Evolutionary conservation across 441 rosid species (phyloP).

Genomic region (Erodium texanum): DNA sequence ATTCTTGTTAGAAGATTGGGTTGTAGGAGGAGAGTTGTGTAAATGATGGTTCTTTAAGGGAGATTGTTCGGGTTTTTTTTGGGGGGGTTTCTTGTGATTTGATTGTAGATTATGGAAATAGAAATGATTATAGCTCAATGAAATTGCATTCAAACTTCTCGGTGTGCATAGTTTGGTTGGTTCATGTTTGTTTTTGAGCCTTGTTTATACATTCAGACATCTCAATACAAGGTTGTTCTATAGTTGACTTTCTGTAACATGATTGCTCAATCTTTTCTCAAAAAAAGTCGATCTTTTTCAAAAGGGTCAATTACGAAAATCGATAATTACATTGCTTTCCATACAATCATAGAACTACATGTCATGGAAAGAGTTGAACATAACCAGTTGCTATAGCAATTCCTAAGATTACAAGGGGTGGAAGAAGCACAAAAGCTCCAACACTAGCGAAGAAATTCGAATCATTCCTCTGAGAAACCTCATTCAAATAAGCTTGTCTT

Average conservation of each 20-base stretch:
- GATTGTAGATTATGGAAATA: background rate
- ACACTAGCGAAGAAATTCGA: slow-evolving; percentile 77
- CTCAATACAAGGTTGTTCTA: too few relatives aligned
- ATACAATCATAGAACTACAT: too few relatives aligned
- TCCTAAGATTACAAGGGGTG: slow-evolving; percentile 62
- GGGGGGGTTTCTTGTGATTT: background rate
- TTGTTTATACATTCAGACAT: too few relatives aligned
- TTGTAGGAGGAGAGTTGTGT: slow-evolving; percentile 14
- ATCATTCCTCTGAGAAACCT: slow-evolving; percentile 85
- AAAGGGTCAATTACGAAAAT: too few relatives aligned
- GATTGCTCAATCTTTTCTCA: too few relatives aligned
- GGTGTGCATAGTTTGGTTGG: too few relatives aligned
- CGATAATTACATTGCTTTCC: too few relatives aligned
- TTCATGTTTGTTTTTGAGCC: too few relatives aligned
- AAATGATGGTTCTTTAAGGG: background rate
- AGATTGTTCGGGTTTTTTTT: background rate
- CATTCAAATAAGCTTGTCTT: slow-evolving; percentile 64
- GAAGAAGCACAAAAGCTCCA: slow-evolving; percentile 77
- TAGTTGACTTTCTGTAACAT: too few relatives aligned
- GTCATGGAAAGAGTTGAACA: slow-evolving; percentile 84
- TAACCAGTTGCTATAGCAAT: slow-evolving; percentile 70
- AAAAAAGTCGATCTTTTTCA: too few relatives aligned
- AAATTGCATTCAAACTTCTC: background rate
- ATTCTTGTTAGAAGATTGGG: slow-evolving; percentile 3
- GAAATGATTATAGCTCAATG: background rate